These are phyloP conservation scores for Colletotrichum lini DNA, from an alignment of 2,329 filamentous ascomycete genomes.

Conservation along the genomic window DNA sequence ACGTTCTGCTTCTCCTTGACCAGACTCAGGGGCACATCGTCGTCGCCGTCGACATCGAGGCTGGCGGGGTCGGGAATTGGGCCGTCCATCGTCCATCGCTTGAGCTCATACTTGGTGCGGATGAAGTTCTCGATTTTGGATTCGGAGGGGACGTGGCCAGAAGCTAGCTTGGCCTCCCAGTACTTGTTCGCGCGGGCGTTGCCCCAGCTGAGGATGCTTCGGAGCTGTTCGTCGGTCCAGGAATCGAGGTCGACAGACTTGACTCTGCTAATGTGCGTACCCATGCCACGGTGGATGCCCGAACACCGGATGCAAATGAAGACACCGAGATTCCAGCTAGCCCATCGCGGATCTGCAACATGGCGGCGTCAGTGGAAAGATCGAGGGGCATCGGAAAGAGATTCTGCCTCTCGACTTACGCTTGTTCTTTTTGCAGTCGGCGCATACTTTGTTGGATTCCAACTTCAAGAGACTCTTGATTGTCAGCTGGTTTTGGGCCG, in stretches of 20 bases:
- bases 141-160: conserved; percentile 93
- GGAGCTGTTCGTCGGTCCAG: conserved; percentile 98
- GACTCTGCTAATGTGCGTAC: conserved; percentile 97
- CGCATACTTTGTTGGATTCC: conserved; percentile 95
- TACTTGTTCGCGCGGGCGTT: conserved; percentile 98
- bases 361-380: conserved; percentile 31
- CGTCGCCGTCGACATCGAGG: conserved; percentile 86
- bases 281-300: conserved; percentile 98
- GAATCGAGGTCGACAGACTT: conserved; percentile 98
- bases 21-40: conserved; percentile 78
- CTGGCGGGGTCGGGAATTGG: conserved; percentile 93
- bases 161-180: conserved; percentile 95
- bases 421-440: conserved; percentile 99
- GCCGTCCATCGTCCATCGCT: conserved; percentile 99
- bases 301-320: conserved; percentile 99
- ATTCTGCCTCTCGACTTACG: conserved; percentile 71
- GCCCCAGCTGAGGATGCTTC: conserved; percentile 95
- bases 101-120: conserved; percentile 97
- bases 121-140: conserved; percentile 99
- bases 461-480: conserved; percentile 96
- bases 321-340: conserved; percentile 97
- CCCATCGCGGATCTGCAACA: conserved; percentile 90
- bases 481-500: conserved; percentile 92
- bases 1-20: conserved; percentile 78
- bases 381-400: neutral